A percentile compares a stretch with the other conserved stretches of the same genome.
Conservation (phyloP, 768 basidiomycete species). For the Mycena kentingensis region DNA sequence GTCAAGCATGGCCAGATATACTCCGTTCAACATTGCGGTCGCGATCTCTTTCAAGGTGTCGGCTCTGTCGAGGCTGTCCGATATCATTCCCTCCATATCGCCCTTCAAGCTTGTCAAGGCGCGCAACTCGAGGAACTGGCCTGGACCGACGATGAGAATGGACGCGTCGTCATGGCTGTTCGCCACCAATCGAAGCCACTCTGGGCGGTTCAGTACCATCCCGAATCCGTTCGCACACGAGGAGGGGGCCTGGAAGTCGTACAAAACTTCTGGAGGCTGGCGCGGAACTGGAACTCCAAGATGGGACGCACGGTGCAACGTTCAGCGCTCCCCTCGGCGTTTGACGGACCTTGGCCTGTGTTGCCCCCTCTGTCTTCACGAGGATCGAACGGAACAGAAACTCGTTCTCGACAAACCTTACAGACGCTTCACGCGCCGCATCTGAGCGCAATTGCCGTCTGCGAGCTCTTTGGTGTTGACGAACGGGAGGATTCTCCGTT, state of each 20-base stretch:
- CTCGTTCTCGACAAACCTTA: slow-evolving; percentile 32
- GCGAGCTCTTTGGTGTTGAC: slow-evolving; percentile 61
- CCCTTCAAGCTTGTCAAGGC: slow-evolving; percentile 48
- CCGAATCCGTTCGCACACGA: slow-evolving; percentile 76
- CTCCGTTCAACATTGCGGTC: slow-evolving; percentile 55
- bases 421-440: slow-evolving; percentile 44
- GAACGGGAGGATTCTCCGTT: slow-evolving; percentile 60
- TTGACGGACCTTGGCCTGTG: slow-evolving; percentile 65
- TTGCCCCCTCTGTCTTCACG: slow-evolving; percentile 30
- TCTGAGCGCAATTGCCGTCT: slow-evolving; percentile 48
- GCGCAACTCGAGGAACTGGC: slow-evolving; percentile 63
- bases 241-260: slow-evolving; percentile 70
- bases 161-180: slow-evolving; percentile 72
- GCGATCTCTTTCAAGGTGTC: slow-evolving; percentile 63
- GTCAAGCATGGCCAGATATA: slow-evolving; percentile 86
- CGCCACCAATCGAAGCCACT: slow-evolving; percentile 68
- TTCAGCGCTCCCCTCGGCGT: slow-evolving; percentile 44
- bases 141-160: slow-evolving; percentile 76
- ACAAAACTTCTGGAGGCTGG: slow-evolving; percentile 73
- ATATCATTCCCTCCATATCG: slow-evolving; percentile 77
- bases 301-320: slow-evolving; percentile 39
- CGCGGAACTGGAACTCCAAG: slow-evolving; percentile 54
- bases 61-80: slow-evolving; percentile 62
- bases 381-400: slow-evolving; percentile 24
- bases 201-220: slow-evolving; percentile 91